A percentile compares a stretch with the other conserved stretches of the same genome.
phyloP scores from a whole-genome alignment of 257 asterid genomes.

The Nicotiana attenuata region DNA sequence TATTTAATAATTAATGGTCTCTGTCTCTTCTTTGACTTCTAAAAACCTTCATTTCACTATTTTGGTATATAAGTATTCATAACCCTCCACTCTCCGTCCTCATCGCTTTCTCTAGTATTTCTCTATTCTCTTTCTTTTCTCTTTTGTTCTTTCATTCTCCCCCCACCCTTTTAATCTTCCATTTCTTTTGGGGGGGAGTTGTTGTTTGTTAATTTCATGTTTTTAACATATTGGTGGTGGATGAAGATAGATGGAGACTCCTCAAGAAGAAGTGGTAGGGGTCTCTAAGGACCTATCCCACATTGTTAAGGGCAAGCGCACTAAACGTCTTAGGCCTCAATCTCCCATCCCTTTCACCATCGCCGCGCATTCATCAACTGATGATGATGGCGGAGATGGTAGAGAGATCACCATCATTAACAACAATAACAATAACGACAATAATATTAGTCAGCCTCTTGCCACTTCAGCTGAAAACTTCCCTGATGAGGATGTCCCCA shows the following conservation, averaged over 20 bases:
- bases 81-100: constrained; percentile 10
- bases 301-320: constrained; percentile 33
- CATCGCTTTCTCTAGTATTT: background rate
- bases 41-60: constrained; percentile 5
- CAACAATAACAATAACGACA: background rate
- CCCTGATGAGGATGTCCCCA: background rate
- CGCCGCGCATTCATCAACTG: constrained; percentile 19
- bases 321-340: constrained; percentile 34
- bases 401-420: background rate
- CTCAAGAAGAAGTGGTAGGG: constrained; percentile 22
- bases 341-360: constrained; percentile 32
- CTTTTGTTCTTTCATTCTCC: constrained; percentile 23
- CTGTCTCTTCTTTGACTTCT: background rate
- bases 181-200: background rate
- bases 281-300: constrained; percentile 23
- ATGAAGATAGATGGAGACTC: constrained; percentile 24
- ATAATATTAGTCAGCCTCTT: background rate
- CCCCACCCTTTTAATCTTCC: constrained; percentile 22
- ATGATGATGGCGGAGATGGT: constrained; percentile 6
- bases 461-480: constrained; percentile 7
- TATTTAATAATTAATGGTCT: constrained; percentile 8
- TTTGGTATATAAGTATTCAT: background rate
- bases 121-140: constrained; percentile 23
- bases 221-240: constrained; percentile 14
- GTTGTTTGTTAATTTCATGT: background rate